These are phyloP conservation scores for Papilionanthe hybrid DNA, from an alignment of 116 monocot species.

Conservation along the genomic window DNA sequence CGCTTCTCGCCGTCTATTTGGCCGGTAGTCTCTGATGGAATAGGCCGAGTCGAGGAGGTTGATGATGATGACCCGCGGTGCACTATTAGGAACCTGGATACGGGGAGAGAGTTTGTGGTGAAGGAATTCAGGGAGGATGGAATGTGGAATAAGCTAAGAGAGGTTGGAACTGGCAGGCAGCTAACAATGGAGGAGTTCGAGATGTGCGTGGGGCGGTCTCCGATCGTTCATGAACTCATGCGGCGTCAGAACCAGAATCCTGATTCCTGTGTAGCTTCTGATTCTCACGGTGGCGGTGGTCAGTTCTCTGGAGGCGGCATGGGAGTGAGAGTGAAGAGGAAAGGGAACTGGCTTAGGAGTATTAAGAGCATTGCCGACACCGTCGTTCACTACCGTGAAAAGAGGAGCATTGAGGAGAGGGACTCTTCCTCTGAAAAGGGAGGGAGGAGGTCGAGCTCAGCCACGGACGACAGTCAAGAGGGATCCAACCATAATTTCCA, in stretches of 20 bases:
- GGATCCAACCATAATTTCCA: constrained; percentile 21
- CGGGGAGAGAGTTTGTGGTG: constrained; percentile 86
- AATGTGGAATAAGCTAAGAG: constrained; percentile 66
- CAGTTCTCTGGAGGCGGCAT: constrained; percentile 9
- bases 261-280: constrained; percentile 3
- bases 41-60: constrained; percentile 7
- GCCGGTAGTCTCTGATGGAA: constrained; percentile 18
- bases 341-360: constrained; percentile 68
- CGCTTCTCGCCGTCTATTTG: constrained; percentile 23
- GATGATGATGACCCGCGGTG: constrained; percentile 16
- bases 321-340: constrained; percentile 37
- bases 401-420: constrained; percentile 60
- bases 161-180: constrained; percentile 76
- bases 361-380: constrained; percentile 45
- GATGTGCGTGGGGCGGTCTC: constrained; percentile 70
- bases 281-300: constrained; percentile 14
- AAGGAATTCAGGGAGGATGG: constrained; percentile 75
- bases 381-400: constrained; percentile 27
- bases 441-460: constrained; percentile 56
- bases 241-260: constrained; percentile 51
- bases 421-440: constrained; percentile 79
- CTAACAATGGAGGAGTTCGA: constrained; percentile 96
- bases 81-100: constrained; percentile 77
- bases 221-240: constrained; percentile 95
- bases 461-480: constrained; percentile 77